Base-by-base conservation (phyloP, 768 basidiomycete genomes). In the Calocybe indica region DNA sequence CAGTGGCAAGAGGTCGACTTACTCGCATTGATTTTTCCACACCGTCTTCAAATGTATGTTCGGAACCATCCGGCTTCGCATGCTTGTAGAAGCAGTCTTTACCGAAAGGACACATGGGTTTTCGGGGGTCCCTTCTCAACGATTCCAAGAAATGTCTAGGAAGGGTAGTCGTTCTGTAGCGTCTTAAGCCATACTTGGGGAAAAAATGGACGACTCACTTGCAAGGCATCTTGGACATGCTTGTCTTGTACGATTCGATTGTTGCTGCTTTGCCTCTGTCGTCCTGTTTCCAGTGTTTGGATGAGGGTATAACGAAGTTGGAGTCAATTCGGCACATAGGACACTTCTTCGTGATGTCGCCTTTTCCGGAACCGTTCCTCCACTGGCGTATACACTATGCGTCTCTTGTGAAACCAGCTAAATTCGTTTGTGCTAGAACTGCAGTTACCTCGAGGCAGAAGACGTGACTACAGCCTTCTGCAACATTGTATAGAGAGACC, bases 31-130 rank as follows among this genome's bases (percentile, higher is more conserved):
- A 75, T 14, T 66, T 62, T 32, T 77, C 75, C 14, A 73, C 73
- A 5, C 85, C 86, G 37, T 77, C 64, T 35, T 60, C 54, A 55
- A 85, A 85, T 2, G 76, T 55, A 52, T 79, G 70, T 0, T 70
- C 69, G 7, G 84, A 78, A 8, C 88, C 88, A 53, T 90, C 88
- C 0, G 68, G 64, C 22, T 83, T 82, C 42, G 67, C 54, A 58
- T 92, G 88, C 55, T 79, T 75, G 58, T 89, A 92, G 61, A 92
- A 88, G 59, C 88, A 92, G 49, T 91, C 88, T 41, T 71, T 70
- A 37, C 88, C 88, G 54, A 87, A 92, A 0, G 86, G 88, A 63
- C 88, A 92, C 45, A 75, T 75, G 0, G 82, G 81, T 40, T 67
- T 70, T 11, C 57, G 56, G 6, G 62, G 58, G 44, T 62, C 57